phyloP scores from a whole-genome alignment of 352 stramenopile species.

The Pythium sukuiense region DNA sequence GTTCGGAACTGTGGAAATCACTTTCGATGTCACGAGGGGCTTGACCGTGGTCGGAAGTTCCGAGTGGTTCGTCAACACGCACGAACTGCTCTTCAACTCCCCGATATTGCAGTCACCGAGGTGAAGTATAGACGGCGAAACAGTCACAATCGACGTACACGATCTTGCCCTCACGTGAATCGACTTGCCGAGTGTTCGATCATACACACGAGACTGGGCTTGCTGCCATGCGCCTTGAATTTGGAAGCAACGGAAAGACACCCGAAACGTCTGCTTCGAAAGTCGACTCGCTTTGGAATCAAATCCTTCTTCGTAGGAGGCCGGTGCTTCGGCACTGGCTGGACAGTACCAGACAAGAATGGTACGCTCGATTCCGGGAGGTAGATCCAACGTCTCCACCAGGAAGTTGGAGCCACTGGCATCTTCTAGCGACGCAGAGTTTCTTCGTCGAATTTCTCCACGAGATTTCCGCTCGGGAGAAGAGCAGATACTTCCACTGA shows the following conservation, averaged over 20 bases:
- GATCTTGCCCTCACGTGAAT: constrained; percentile 84
- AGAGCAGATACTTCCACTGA: constrained; percentile 62
- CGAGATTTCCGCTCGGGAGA: constrained; percentile 69
- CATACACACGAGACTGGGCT: constrained; percentile 81
- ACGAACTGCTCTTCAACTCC: constrained; percentile 84
- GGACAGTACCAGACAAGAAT: constrained; percentile 89
- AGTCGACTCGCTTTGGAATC: constrained; percentile 81
- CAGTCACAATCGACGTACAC: constrained; percentile 86
- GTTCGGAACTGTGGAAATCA: constrained; percentile 88
- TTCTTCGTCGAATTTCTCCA: constrained; percentile 46
- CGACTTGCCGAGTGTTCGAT: constrained; percentile 83
- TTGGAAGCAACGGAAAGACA: constrained; percentile 87
- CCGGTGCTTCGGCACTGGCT: constrained; percentile 19
- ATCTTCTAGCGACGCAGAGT: constrained; percentile 50
- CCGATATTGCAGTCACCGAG: constrained; percentile 90
- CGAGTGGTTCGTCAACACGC: constrained; percentile 88
- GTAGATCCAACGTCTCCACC: constrained; percentile 86
- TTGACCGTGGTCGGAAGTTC: constrained; percentile 87
- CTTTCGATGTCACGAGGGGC: constrained; percentile 85
- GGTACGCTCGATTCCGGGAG: constrained; percentile 83
- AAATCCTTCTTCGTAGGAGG: constrained; percentile 50
- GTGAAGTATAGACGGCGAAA: constrained; percentile 82
- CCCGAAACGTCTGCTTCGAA: constrained; percentile 86
- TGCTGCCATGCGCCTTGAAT: constrained; percentile 87
- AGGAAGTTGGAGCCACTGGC: constrained; percentile 81